Percentiles rank a stretch among this genome's conserved stretches.
phyloP scores from a whole-genome alignment of 2,329 filamentous ascomycete species.

The Pseudocercospora vitis region DNA sequence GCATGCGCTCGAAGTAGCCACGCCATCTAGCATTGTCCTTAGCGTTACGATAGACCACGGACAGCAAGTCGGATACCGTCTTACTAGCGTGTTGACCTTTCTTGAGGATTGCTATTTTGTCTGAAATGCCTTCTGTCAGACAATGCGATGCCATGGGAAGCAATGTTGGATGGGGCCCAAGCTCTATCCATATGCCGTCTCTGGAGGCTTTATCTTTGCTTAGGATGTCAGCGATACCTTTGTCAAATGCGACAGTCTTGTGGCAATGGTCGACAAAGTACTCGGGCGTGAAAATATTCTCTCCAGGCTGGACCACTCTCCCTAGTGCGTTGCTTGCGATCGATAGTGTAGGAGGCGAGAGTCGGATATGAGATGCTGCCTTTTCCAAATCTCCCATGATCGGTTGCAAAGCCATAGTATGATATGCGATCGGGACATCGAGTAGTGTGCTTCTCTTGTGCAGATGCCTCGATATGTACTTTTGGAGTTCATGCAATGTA shows the following conservation, averaged over 20 bases:
- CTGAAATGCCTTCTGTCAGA: neutral
- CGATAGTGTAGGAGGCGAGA: constrained; percentile 12
- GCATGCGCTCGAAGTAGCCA: constrained; percentile 1
- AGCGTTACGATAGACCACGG: neutral
- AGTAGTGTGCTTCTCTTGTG: constrained; percentile 10
- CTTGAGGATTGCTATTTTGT: neutral
- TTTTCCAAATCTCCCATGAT: constrained; percentile 10
- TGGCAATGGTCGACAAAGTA: constrained; percentile 19
- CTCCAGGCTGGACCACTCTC: constrained; percentile 14
- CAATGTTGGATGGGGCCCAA: constrained; percentile 19
- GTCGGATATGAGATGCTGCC: constrained; percentile 7
- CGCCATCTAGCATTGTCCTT: neutral
- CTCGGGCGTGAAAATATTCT: constrained; percentile 11
- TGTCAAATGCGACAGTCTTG: constrained; percentile 15
- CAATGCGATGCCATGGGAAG: constrained; percentile 13
- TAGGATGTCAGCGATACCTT: constrained; percentile 12
- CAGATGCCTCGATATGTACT: constrained; percentile 3
- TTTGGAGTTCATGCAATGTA: neutral
- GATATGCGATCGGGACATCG: constrained; percentile 19
- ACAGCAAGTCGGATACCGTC: constrained; percentile 6
- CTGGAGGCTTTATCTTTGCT: neutral
- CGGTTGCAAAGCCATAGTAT: constrained; percentile 18
- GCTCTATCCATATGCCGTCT: constrained; percentile 16
- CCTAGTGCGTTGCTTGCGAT: constrained; percentile 23
- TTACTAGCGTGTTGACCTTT: constrained; percentile 6